phyloP scores from a whole-genome alignment of 2,329 filamentous ascomycete species.

The Tympanopsis confertula region DNA sequence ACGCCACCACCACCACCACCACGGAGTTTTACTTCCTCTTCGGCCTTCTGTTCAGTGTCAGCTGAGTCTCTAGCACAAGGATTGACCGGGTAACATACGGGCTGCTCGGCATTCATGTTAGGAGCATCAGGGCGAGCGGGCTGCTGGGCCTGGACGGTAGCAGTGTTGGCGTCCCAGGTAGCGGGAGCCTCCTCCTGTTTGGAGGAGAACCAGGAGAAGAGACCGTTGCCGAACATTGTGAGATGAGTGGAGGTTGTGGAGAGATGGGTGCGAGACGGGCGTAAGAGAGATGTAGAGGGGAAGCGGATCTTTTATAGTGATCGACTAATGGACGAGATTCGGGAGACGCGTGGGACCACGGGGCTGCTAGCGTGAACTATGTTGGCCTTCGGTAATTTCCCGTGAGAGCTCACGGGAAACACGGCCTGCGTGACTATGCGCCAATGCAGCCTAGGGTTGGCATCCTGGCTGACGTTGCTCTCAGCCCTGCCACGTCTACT shows the following conservation, averaged over 20 bases:
- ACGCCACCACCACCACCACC: slow-evolving; percentile 15
- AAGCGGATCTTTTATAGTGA: neutral
- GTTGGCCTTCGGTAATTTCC: neutral
- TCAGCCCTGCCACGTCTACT: no score
- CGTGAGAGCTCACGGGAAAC: no score
- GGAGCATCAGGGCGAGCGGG: slow-evolving; percentile 16
- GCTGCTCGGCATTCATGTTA: slow-evolving; percentile 11
- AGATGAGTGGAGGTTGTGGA: neutral
- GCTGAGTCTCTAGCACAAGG: slow-evolving; percentile 2
- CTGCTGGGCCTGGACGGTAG: slow-evolving; percentile 19
- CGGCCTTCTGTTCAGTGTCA: slow-evolving; percentile 7
- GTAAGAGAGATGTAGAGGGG: neutral
- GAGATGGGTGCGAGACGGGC: neutral
- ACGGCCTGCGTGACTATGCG: no score
- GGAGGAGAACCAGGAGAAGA: slow-evolving; percentile 19
- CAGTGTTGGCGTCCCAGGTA: slow-evolving; percentile 16
- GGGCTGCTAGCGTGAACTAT: no score
- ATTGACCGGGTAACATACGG: slow-evolving; percentile 8
- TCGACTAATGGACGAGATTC: no score
- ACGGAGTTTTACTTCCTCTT: slow-evolving; percentile 15
- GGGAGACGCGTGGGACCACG: no score
- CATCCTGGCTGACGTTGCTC: no score
- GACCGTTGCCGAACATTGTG: slow-evolving; percentile 5
- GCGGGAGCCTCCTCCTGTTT: slow-evolving; percentile 8
- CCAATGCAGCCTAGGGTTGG: no score